Conservation (phyloP, 2,329 filamentous ascomycete genomes). For the Aureobasidium leucospermi region DNA sequence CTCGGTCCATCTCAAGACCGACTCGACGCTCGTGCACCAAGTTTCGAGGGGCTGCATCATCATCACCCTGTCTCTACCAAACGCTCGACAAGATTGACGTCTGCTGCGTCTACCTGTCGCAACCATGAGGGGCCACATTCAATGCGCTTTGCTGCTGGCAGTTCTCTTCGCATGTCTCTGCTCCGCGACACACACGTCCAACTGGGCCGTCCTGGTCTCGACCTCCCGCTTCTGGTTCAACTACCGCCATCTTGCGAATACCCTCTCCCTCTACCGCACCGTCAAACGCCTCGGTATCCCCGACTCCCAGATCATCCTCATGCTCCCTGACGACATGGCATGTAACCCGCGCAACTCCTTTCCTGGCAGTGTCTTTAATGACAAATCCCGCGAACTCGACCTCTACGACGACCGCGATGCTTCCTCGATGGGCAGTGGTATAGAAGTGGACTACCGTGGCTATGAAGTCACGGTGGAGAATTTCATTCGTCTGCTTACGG, state of each 20-base stretch:
- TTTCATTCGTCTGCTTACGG: conserved; percentile 91
- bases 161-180: conserved; percentile 30
- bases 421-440: conserved; percentile 37
- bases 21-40: neutral
- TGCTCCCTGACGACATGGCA: conserved; percentile 99
- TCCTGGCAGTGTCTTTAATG: conserved; percentile 96
- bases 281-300: conserved; percentile 97
- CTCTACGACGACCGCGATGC: conserved; percentile 80
- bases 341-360: conserved; percentile 98
- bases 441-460: conserved; percentile 95
- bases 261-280: conserved; percentile 92
- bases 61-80: neutral
- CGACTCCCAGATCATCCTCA: conserved; percentile 97
- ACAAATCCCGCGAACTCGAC: conserved; percentile 90
- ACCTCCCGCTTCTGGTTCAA: conserved; percentile 99
- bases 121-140: neutral
- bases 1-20: neutral
- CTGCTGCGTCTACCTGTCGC: neutral
- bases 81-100: neutral
- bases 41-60: neutral
- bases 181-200: conserved; percentile 79
- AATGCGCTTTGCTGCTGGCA: conserved; percentile 4
- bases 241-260: conserved; percentile 96
- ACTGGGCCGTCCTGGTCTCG: conserved; percentile 98
- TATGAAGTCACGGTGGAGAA: conserved; percentile 99